Conservation (phyloP, 495 filamentous ascomycete species). For the Gamarada debralockiae region DNA sequence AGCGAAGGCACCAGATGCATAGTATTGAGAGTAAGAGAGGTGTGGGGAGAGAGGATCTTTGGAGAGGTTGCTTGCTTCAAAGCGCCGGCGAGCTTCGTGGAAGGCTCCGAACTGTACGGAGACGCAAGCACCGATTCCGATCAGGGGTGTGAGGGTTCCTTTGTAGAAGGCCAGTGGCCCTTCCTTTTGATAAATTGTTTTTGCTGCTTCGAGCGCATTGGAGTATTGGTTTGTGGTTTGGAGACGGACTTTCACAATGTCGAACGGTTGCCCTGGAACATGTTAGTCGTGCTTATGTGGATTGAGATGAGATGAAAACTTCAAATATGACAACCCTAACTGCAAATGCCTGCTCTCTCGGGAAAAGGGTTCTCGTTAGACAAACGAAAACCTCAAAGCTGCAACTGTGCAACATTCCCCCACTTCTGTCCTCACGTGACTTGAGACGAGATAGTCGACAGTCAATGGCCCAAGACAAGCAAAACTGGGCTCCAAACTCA, state of each 20-base stretch:
- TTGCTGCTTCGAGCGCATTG: conserved; percentile 74
- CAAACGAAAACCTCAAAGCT: too few relatives aligned
- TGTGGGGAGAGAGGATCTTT: conserved; percentile 35
- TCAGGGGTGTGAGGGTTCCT: conserved; percentile 90
- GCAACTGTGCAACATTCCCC: too few relatives aligned
- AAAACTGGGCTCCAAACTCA: conserved; percentile 41
- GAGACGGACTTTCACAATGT: conserved; percentile 97
- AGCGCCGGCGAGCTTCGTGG: conserved; percentile 80
- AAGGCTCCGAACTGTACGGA: conserved; percentile 98
- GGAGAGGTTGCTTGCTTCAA: conserved; percentile 68
- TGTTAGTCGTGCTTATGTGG: conserved; percentile 11
- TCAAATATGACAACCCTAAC: too few relatives aligned
- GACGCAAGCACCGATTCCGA: conserved; percentile 96
- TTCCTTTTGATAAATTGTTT: conserved; percentile 81
- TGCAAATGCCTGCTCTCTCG: too few relatives aligned
- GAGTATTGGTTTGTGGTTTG: conserved; percentile 83
- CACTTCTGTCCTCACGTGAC: background rate
- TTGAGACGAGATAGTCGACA: background rate
- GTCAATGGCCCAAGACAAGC: background rate
- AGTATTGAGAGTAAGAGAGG: conserved; percentile 82
- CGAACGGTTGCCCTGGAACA: conserved; percentile 87
- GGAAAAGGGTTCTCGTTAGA: too few relatives aligned
- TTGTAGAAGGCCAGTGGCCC: conserved; percentile 95
- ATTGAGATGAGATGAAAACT: background rate
- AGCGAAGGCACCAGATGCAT: conserved; percentile 84